Conservation (phyloP, 208 protist species). For the Trypanosoma scelopori region DNA sequence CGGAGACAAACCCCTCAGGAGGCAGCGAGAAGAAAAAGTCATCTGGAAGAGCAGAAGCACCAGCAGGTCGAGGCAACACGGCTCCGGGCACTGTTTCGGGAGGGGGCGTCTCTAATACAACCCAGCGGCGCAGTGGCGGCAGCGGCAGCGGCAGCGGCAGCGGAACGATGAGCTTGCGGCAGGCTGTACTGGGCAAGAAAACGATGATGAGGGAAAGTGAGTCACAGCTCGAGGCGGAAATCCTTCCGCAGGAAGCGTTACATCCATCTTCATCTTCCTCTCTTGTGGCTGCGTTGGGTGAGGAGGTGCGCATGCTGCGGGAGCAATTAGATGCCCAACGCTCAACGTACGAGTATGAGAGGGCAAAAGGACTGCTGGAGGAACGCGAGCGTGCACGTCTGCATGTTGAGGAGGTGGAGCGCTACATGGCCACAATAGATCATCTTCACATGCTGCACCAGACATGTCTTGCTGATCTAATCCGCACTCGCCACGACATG, state of each 20-base stretch:
- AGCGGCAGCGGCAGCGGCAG: too few species aligned
- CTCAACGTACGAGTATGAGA: constrained; percentile 56
- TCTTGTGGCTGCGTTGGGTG: constrained; percentile 46
- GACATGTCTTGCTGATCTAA: constrained; percentile 50
- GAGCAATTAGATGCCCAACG: constrained; percentile 69
- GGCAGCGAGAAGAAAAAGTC: too few species aligned
- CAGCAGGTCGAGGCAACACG: not conserved
- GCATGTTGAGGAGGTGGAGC: constrained; percentile 29
- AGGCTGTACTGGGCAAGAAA: not conserved
- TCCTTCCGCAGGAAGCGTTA: constrained; percentile 10
- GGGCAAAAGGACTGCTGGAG: constrained; percentile 33
- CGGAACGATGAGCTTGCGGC: constrained; percentile 28
- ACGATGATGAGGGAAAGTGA: not conserved
- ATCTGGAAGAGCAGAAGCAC: not conserved
- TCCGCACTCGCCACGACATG: constrained; percentile 47
- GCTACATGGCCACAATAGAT: constrained; percentile 37
- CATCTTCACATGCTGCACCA: constrained; percentile 58
- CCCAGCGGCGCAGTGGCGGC: constrained; percentile 2
- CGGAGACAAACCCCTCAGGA: constrained; percentile 4
- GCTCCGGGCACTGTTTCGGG: not conserved
- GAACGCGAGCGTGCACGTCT: constrained; percentile 36
- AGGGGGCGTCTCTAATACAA: not conserved
- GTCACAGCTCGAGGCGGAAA: not conserved
- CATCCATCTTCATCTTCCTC: constrained; percentile 16
- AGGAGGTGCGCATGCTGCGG: constrained; percentile 54